Evolutionary conservation across 2,329 filamentous ascomycete species (phyloP), one percentile per base, ranked within the genome.

Genomic region (Aspergillus novoparasiticus): DNA sequence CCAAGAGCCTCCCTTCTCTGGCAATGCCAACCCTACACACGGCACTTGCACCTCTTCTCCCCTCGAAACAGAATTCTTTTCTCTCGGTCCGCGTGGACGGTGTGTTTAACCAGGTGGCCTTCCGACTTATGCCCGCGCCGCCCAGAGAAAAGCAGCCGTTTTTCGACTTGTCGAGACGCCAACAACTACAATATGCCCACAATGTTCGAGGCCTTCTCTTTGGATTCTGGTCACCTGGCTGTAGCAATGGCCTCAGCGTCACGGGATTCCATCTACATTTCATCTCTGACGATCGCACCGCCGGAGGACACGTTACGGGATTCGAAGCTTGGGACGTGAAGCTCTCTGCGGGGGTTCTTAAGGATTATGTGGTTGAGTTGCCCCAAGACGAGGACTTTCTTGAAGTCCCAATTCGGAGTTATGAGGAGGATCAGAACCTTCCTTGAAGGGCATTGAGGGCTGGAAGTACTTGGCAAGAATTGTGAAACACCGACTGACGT

Each of bases 251-350:
- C 1, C 78, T 80, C 61, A 76, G 75, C 19, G 76, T 81, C 3
- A 76, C 76, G 3, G 79, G 79, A 6, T 76, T 80, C 61, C 79
- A 81, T 69, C 61, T 80, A 60, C 79, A 81, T 69, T 81, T 80
- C 60, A 71, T 81, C 56, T 70, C 74, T 10, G 68, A 71, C 28
- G 77, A 78, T 46, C 66, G 74, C 28, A 75, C 61, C 5, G 68
- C 71, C 19, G 80, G 79, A 2, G 81, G 80, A 0, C 80, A 68
- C 59, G 58, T 68, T 8, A 26, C 60, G 14, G 64, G 56, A 11
- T 68, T 68, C 26, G 81, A 67, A 55, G 73, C 74, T 14, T 69
- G 71, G 32, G 66, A 72, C 19, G 76, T 76, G 12, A 71, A 67
- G 46, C 72, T 81, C 61, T 70, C 73, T 57, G 76, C 79, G 67